Evolutionary conservation across 495 filamentous ascomycete species (phyloP), one percentile per base, ranked within the genome.

Genomic region (Penicillium roqueforti): DNA sequence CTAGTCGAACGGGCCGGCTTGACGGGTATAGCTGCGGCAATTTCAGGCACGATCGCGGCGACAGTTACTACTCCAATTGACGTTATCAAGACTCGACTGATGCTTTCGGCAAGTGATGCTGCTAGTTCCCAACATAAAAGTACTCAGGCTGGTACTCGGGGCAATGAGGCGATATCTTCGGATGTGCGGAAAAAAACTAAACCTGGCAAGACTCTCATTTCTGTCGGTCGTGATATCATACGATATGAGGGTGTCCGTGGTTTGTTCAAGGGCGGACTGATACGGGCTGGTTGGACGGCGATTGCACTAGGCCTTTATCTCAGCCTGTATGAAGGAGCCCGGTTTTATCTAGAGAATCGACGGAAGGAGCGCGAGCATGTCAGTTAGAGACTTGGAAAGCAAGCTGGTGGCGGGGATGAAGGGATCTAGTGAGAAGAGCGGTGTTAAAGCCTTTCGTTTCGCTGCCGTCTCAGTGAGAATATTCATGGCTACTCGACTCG

Each of bases 221-320:
- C 72, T 34, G 81, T 92, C 34, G 84, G 83, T 14, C 77, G 70
- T 45, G 76, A 85, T 52, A 78, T 96, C 5, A 63, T 83, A 51
- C 58, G 57, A 1, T 76, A 86, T 40, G 80, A 84, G 38, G 92
- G 91, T 4, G 49, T 88, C 14, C 78, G 72, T 43, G 89, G 91
- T 0, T 64, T 97, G 18, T 95, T 91, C 57, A 78, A 84, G 28
- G 91, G 91, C n/a, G 89, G 85, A 1, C 70, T 73, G 10, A 72
- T 96, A 58, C 81, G 92, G 46, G 80, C 78, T n/a, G 77, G 78
- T 3, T 96, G 91, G 91, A 91, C 91, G 23, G 83, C 87, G 11
- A 53, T 93, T 13, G 87, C 89, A 6, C 83, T 87, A 58, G 89
- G 92, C 7, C 66, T 96, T 26, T 96, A 96, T 77, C 74, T 97